Evolutionary conservation across 1,139 yeast genomes (phyloP), one percentile per base, ranked within the genome.

Genomic region (Candida sp.): DNA sequence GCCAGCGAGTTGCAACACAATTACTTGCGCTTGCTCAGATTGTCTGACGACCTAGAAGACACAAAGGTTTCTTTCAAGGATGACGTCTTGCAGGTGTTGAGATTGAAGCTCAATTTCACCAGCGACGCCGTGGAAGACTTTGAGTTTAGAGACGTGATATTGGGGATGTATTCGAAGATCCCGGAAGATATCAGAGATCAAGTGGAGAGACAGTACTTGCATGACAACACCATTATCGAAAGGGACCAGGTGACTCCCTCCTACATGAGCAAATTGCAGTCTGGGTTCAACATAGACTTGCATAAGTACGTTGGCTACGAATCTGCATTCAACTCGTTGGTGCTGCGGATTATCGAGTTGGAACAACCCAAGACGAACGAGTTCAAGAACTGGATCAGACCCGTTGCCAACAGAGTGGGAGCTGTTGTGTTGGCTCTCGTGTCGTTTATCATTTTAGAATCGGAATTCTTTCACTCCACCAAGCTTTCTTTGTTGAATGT

Each of bases 401-500:
- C 94, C 0, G 51, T 67, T 9, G 52, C 75, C 4, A 77, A 79
- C 54, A 70, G 83, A 31, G 46, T 75, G 0, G 46, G 72, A 3
- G 67, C 88, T 3, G 72, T 78, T 1, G 42, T 70, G 0, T 60
- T 87, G 23, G 70, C 67, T 50, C 49, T 51, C 3, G 59, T 61
- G 5, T 83, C 93, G 0, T 67, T 84, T 11, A 63, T 83, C 1
- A 72, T 90, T 7, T 76, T 88, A 23, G 86, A 88, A 71, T 86
- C 94, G 17, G 97, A 90, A 64, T 73, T 88, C 44, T 77, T 88
- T 52, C 93, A 90, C 63, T 88, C 91, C 5, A 85, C 94, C 1
- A 72, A 66, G 47, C 67, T 85, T 17, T 87, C 93, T 8, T 63
- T 88, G 8, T 80, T 90, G 44, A 86, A 88, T 57, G 51, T 80